These are phyloP conservation scores for Pythium angustatum DNA, from an alignment of 352 stramenopile species.

Conservation along the genomic window DNA sequence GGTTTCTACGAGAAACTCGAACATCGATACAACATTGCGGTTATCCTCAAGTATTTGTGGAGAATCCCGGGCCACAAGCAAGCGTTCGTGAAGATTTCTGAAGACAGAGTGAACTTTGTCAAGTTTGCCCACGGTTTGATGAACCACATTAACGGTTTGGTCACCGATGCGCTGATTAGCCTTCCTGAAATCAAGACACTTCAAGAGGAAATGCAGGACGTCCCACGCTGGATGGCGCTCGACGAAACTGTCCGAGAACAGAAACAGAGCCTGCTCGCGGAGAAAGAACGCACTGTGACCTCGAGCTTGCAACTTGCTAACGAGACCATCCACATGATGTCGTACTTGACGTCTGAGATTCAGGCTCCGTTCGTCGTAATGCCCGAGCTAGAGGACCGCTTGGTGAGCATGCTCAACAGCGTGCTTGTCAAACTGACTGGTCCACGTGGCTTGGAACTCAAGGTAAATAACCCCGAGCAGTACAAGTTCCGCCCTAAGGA, in stretches of 20 bases:
- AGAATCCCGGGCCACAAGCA: conserved; percentile 92
- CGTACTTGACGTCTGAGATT: conserved; percentile 94
- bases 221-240: conserved; percentile 68
- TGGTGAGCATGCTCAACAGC: conserved; percentile 96
- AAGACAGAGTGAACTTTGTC: conserved; percentile 93
- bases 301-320: conserved; percentile 95
- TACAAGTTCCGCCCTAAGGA: conserved; percentile 98
- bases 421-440: conserved; percentile 96
- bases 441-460: conserved; percentile 92
- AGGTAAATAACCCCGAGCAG: conserved; percentile 97
- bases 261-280: conserved; percentile 81
- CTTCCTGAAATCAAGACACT: conserved; percentile 94
- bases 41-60: conserved; percentile 97
- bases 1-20: conserved; percentile 98
- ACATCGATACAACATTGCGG: conserved; percentile 96
- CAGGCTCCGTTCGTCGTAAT: conserved; percentile 93
- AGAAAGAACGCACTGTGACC: conserved; percentile 92
- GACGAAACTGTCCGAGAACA: conserved; percentile 92
- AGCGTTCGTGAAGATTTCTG: conserved; percentile 93
- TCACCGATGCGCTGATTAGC: conserved; percentile 95
- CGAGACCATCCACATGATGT: conserved; percentile 98
- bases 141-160: conserved; percentile 98
- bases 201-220: conserved; percentile 91
- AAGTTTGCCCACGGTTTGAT: conserved; percentile 99
- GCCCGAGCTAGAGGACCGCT: conserved; percentile 91